phyloP scores from a whole-genome alignment of 352 stramenopile genomes.

The Lagenidium giganteum region DNA sequence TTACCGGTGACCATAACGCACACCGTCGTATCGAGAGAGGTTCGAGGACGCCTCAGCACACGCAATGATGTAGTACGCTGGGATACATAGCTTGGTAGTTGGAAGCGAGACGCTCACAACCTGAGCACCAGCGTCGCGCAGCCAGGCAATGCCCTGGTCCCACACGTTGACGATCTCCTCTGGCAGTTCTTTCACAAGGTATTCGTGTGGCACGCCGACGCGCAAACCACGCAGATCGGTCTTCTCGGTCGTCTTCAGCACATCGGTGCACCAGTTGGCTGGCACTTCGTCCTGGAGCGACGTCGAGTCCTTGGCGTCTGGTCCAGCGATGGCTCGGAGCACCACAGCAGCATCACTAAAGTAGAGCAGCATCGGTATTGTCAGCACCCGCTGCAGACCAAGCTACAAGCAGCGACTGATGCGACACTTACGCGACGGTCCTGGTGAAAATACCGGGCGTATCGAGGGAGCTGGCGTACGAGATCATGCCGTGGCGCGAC shows the following conservation, averaged over 20 bases:
- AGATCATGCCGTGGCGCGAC: conserved; percentile 95
- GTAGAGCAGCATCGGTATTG: conserved; percentile 1
- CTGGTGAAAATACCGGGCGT: conserved; percentile 92
- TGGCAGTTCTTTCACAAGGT: conserved; percentile 90
- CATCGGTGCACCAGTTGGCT: conserved; percentile 45
- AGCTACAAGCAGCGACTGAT: too few relatives aligned
- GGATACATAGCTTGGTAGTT: conserved; percentile 85
- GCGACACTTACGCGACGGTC: conserved; percentile 74
- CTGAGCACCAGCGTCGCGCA: conserved; percentile 62
- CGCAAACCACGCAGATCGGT: conserved; percentile 69
- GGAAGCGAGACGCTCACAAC: conserved; percentile 74
- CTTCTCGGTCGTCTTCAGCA: conserved; percentile 19
- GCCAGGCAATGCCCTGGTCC: conserved; percentile 69
- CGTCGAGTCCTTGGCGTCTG: conserved; percentile 82
- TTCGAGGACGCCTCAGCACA: conserved; percentile 98
- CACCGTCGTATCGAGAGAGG: conserved; percentile 95
- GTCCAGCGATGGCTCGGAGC: conserved; percentile 73
- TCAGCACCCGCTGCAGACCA: too few relatives aligned
- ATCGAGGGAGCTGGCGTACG: conserved; percentile 96
- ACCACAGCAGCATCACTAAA: conserved; percentile 72
- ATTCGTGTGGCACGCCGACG: conserved; percentile 93
- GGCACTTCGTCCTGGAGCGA: conserved; percentile 40
- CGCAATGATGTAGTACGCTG: conserved; percentile 98
- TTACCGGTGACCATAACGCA: conserved; percentile 87
- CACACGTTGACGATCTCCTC: conserved; percentile 82